These are phyloP conservation scores for Zymoseptoria tritici DNA, from an alignment of 2,329 filamentous ascomycete species.

Conservation along the genomic window DNA sequence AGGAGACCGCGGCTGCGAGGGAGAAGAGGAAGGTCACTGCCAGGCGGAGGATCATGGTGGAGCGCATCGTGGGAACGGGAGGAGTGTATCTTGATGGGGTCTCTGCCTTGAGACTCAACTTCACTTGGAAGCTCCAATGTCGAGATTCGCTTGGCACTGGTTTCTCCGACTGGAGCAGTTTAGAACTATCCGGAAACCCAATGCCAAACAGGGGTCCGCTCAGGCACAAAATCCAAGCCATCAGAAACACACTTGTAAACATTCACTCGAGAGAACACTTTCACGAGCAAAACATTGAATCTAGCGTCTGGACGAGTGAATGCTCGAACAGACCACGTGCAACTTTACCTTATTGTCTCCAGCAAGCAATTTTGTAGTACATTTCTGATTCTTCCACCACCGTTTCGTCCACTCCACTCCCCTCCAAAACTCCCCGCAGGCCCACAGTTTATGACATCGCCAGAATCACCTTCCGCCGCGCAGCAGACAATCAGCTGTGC, in stretches of 20 bases:
- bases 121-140: background rate
- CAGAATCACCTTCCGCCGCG: background rate
- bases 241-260: background rate
- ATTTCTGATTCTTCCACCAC: background rate
- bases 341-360: background rate
- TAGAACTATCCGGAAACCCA: background rate
- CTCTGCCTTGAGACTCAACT: background rate
- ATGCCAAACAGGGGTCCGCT: background rate
- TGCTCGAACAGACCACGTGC: background rate
- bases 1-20: slow-evolving; percentile 18
- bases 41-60: slow-evolving; percentile 30
- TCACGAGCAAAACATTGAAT: background rate
- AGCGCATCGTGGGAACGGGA: slow-evolving; percentile 29
- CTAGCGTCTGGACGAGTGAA: background rate
- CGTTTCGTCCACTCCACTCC: background rate
- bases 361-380: background rate
- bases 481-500: background rate
- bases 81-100: background rate
- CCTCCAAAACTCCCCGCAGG: background rate
- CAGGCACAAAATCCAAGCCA: background rate
- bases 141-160: background rate
- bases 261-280: background rate
- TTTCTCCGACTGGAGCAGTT: background rate
- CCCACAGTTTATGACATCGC: background rate
- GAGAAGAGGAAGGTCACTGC: slow-evolving; percentile 31